Percentiles rank a stretch among this genome's conserved stretches.
phyloP scores from a whole-genome alignment of 441 rosid genomes.

The Pelargonium citronellum region DNA sequence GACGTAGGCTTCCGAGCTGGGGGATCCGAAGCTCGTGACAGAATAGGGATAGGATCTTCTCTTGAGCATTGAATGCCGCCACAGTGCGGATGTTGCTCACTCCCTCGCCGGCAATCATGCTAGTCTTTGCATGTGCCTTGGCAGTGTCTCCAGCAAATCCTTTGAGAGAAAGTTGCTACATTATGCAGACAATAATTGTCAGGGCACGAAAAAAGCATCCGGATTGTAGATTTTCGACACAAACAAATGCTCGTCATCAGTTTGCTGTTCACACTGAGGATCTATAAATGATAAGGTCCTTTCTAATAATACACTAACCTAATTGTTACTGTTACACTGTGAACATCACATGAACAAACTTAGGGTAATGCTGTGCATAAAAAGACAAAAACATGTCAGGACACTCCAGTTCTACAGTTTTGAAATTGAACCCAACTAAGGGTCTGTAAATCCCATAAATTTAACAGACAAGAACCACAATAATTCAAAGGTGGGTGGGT shows the following conservation, averaged over 20 bases:
- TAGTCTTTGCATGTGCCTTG: conserved; percentile 80
- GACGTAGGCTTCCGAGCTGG: conserved; percentile 46
- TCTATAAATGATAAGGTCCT: not conserved
- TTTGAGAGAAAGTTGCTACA: conserved; percentile 1
- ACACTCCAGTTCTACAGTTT: not conserved
- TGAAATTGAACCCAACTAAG: conserved; percentile 17
- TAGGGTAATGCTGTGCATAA: conserved; percentile 4
- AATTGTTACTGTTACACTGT: conserved; percentile 13
- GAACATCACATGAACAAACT: conserved; percentile 22
- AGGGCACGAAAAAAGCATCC: not conserved
- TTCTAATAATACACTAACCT: not conserved
- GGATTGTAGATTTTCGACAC: not conserved
- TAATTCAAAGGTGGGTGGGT: conserved; percentile 17
- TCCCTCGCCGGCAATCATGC: conserved; percentile 73
- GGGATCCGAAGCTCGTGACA: conserved; percentile 60
- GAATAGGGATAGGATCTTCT: conserved; percentile 63
- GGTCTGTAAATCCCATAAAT: conserved; percentile 11
- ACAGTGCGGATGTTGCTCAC: conserved; percentile 81
- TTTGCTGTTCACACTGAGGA: not conserved
- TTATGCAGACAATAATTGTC: not conserved
- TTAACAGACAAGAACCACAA: conserved; percentile 19
- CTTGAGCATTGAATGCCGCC: conserved; percentile 77
- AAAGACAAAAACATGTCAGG: conserved; percentile 11
- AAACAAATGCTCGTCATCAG: not conserved
- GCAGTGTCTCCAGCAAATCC: conserved; percentile 18